These are phyloP conservation scores for Hemisphaericaspora xylanilytica DNA, from an alignment of 1,139 yeast genomes.

Conservation along the genomic window DNA sequence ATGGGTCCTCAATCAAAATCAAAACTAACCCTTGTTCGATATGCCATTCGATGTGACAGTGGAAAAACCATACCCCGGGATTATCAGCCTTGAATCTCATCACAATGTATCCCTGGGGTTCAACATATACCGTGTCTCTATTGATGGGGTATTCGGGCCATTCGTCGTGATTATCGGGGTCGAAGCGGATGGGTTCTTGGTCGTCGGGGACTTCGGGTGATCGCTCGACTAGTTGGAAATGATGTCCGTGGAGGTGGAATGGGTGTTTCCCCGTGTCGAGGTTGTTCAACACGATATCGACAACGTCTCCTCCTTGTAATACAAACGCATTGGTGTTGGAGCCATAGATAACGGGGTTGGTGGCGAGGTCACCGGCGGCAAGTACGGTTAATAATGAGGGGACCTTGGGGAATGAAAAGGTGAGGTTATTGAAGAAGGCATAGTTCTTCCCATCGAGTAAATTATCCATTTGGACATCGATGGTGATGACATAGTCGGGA, in stretches of 20 bases:
- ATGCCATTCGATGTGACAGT: conserved; percentile 95
- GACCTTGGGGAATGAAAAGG: conserved; percentile 61
- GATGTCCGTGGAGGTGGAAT: conserved; percentile 90
- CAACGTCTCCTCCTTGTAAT: conserved; percentile 57
- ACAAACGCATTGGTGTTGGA: conserved; percentile 64
- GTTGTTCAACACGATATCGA: conserved; percentile 73
- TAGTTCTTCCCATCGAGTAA: conserved; percentile 71
- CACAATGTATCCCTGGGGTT: conserved; percentile 65
- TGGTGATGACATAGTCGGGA: conserved; percentile 57
- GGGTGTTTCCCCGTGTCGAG: conserved; percentile 85
- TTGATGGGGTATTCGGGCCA: conserved; percentile 62
- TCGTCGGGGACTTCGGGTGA: conserved; percentile 46
- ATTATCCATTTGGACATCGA: conserved; percentile 64
- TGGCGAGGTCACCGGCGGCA: conserved; percentile 47
- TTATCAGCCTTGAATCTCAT: conserved; percentile 72
- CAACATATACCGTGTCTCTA: conserved; percentile 65
- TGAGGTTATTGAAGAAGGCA: conserved; percentile 70
- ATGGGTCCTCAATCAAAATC: conserved; percentile 72
- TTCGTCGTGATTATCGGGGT: conserved; percentile 45
- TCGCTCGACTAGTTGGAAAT: conserved; percentile 69
- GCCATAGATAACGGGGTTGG: conserved; percentile 57
- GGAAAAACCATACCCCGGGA: conserved; percentile 94
- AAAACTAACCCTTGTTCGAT: conserved; percentile 82
- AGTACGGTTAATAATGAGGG: conserved; percentile 64
- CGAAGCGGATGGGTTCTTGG: conserved; percentile 50